Conservation (phyloP, 176 grass and related monocot genomes). For the Poa pratensis region DNA sequence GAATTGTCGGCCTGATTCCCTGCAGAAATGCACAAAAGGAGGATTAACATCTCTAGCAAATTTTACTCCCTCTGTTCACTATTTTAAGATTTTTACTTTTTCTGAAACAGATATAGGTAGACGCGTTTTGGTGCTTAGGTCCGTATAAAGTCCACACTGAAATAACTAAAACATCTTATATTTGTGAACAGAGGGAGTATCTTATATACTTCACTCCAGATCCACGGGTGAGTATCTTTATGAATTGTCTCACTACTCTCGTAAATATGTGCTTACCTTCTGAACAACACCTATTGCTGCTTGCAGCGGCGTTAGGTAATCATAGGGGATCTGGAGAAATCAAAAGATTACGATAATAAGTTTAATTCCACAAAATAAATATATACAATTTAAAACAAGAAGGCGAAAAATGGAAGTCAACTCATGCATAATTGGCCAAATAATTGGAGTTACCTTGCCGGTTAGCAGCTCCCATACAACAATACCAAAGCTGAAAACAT, state of each 20-base stretch:
- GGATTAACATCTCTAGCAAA: background rate
- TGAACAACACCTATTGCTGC: slow-evolving; percentile 93
- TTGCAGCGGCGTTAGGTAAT: slow-evolving; percentile 84
- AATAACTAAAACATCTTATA: too few relatives aligned
- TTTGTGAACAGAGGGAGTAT: too few relatives aligned
- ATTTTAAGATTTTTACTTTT: too few relatives aligned
- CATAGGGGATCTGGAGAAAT: slow-evolving; percentile 79
- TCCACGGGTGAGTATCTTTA: background rate
- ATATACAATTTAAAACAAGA: slow-evolving; percentile 10
- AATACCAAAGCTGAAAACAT: slow-evolving; percentile 93
- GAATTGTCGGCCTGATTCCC: slow-evolving; percentile 75
- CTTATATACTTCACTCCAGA: background rate
- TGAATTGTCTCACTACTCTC: too few relatives aligned
- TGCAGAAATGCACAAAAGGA: slow-evolving; percentile 17
- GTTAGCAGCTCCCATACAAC: slow-evolving; percentile 91
- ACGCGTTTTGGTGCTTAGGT: too few relatives aligned
- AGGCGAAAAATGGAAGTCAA: background rate
- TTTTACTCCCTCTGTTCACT: too few relatives aligned
- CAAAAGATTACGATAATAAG: background rate
- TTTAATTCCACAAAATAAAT: slow-evolving; percentile 9
- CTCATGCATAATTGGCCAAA: background rate
- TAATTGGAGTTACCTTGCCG: slow-evolving; percentile 56
- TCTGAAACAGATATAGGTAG: too few relatives aligned
- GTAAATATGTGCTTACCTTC: slow-evolving; percentile 51
- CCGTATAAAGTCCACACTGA: background rate